Evolutionary conservation across 352 stramenopile species (phyloP).

Genomic region (Globisporangium paroecandrum): DNA sequence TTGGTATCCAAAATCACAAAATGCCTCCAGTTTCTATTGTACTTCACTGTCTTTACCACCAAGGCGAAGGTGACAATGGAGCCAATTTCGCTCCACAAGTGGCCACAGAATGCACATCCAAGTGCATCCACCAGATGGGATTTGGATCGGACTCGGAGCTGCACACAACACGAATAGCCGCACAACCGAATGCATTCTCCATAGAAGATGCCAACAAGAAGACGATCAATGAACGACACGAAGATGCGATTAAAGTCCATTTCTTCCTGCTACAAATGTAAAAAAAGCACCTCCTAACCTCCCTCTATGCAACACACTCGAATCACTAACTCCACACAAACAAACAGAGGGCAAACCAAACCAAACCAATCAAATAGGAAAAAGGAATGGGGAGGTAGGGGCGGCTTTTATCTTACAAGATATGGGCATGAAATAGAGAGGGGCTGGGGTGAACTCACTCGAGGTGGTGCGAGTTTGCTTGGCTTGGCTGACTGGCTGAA

Average conservation of each 20-base stretch:
- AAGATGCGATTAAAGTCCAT: not conserved
- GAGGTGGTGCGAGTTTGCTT: conserved; percentile 12
- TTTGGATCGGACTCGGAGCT: not conserved
- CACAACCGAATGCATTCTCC: not conserved
- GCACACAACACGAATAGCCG: not conserved
- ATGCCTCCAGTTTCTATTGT: not conserved
- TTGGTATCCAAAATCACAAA: not conserved
- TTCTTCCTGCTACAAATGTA: conserved; percentile 9
- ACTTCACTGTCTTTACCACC: not conserved
- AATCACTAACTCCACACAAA: conserved; percentile 12
- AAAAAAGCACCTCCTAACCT: not conserved
- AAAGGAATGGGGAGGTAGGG: conserved; percentile 12
- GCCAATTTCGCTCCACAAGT: not conserved
- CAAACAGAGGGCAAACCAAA: conserved; percentile 15
- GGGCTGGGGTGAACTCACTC: not conserved
- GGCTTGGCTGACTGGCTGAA: not conserved
- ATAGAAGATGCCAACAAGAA: not conserved
- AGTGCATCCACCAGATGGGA: conserved; percentile 11
- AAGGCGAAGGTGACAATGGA: not conserved
- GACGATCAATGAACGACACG: not conserved
- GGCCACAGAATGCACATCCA: conserved; percentile 1
- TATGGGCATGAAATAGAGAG: conserved; percentile 22
- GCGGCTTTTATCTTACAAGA: conserved; percentile 39
- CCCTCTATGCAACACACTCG: not conserved
- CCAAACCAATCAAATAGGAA: conserved; percentile 8